Percentiles rank a stretch among this genome's conserved stretches.
Evolutionary conservation across 1,284 basidiomycete genomes (phyloP).

Genomic region (Austroboletus novae-zelandiae): DNA sequence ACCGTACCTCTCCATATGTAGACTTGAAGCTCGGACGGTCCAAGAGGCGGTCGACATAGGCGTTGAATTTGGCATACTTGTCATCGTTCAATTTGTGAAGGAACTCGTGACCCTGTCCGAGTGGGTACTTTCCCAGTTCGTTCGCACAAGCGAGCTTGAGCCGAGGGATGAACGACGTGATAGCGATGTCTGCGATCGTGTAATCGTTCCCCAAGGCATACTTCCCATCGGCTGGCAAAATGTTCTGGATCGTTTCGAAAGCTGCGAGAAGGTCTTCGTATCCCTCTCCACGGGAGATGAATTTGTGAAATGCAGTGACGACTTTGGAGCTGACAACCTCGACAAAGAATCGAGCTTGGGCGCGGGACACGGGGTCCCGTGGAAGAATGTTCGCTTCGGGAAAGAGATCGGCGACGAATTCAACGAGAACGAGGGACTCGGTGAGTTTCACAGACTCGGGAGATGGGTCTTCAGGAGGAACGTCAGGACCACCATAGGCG

Average conservation of each 20-base stretch:
- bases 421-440: constrained; percentile 47
- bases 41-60: constrained; percentile 30
- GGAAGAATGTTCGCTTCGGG: constrained; percentile 40
- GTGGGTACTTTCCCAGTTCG: constrained; percentile 30
- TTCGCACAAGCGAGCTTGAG: constrained; percentile 24
- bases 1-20: constrained; percentile 33
- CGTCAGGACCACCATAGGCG: constrained; percentile 43
- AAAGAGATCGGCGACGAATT: constrained; percentile 45
- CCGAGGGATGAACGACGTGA: constrained; percentile 37
- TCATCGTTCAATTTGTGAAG: constrained; percentile 21
- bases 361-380: constrained; percentile 41
- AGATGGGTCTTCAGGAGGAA: constrained; percentile 39
- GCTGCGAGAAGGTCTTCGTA: constrained; percentile 40
- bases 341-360: constrained; percentile 43
- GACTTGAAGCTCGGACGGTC: constrained; percentile 28
- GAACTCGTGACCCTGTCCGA: constrained; percentile 29
- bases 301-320: constrained; percentile 35
- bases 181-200: constrained; percentile 31
- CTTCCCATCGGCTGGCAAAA: constrained; percentile 38
- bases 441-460: constrained; percentile 43
- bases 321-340: constrained; percentile 42
- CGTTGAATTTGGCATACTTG: constrained; percentile 29
- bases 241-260: constrained; percentile 41
- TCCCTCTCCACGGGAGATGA: constrained; percentile 40
- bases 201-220: constrained; percentile 46